These are phyloP conservation scores for Beta lomatogona DNA, from an alignment of 179 eudicot genomes.

Conservation along the genomic window DNA sequence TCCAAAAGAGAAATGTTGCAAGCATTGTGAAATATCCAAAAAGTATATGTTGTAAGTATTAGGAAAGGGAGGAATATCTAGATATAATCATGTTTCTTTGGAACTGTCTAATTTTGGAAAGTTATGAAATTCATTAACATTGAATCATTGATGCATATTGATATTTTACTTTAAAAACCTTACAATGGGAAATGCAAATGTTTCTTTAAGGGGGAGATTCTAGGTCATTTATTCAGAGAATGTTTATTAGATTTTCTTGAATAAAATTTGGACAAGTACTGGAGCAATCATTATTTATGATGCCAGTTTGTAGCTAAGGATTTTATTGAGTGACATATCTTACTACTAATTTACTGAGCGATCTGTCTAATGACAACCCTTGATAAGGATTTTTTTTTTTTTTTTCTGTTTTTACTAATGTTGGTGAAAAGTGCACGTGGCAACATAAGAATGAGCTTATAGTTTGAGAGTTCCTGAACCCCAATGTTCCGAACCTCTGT, in stretches of 20 bases:
- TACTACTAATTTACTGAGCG: neutral
- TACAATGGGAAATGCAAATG: neutral
- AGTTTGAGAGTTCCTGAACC: slow-evolving; percentile 13
- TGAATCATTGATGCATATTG: neutral
- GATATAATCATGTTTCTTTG: too few species aligned
- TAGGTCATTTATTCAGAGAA: neutral
- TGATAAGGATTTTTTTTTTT: slow-evolving; percentile 12
- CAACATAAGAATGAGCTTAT: neutral
- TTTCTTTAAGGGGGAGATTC: neutral
- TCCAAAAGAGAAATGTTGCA: too few species aligned
- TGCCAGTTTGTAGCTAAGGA: neutral
- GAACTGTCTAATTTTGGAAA: neutral
- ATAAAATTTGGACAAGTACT: neutral
- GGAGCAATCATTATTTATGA: neutral
- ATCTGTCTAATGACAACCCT: neutral
- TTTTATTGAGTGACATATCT: neutral
- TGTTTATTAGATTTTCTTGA: neutral
- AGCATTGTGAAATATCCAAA: too few species aligned
- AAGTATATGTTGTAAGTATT: too few species aligned
- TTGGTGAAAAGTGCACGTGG: slow-evolving; percentile 7
- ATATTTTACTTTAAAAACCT: neutral
- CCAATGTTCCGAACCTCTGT: neutral
- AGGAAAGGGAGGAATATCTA: neutral
- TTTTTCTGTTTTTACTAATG: neutral
- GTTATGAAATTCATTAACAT: neutral